Evolutionary conservation across 768 basidiomycete genomes (phyloP).

Genomic region (Pisolithus sp.): DNA sequence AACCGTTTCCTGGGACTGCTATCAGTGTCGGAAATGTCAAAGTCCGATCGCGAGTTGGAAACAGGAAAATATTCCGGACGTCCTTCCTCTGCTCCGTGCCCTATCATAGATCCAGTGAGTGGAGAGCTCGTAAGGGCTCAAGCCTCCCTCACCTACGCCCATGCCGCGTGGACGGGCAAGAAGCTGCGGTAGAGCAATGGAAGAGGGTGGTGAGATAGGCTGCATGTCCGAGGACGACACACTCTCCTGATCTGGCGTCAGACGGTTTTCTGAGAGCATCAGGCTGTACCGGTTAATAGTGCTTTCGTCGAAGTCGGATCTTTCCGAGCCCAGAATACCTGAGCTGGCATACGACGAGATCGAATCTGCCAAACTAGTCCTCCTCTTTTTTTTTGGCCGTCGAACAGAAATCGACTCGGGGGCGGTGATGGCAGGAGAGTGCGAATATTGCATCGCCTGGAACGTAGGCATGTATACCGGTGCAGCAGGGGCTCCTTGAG

Average conservation of each 20-base stretch:
- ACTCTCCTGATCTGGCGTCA: slow-evolving; percentile 29
- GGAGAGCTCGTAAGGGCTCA: slow-evolving; percentile 24
- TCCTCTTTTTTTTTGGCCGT: slow-evolving; percentile 30
- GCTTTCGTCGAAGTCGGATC: slow-evolving; percentile 21
- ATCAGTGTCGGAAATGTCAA: slow-evolving; percentile 24
- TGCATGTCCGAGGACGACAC: slow-evolving; percentile 30
- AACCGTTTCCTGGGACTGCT: slow-evolving; percentile 17
- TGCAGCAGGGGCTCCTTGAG: slow-evolving; percentile 17
- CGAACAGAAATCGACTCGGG: slow-evolving; percentile 22
- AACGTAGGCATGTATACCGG: slow-evolving; percentile 37
- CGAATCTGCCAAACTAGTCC: slow-evolving; percentile 30
- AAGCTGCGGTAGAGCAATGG: slow-evolving; percentile 24
- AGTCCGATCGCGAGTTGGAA: slow-evolving; percentile 31
- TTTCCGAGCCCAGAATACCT: slow-evolving; percentile 13
- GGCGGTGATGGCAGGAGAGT: slow-evolving; percentile 27
- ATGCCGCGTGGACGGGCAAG: slow-evolving; percentile 15
- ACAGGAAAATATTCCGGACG: slow-evolving; percentile 30
- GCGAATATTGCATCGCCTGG: slow-evolving; percentile 33
- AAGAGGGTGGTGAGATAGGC: slow-evolving; percentile 24
- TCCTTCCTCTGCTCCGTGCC: slow-evolving; percentile 16
- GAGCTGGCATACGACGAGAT: slow-evolving; percentile 30
- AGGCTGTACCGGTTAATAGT: slow-evolving; percentile 12
- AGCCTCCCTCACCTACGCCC: slow-evolving; percentile 12
- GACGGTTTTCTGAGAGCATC: slow-evolving; percentile 21
- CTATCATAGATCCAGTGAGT: slow-evolving; percentile 8